These are phyloP conservation scores for Aaosphaeria pasadenensis DNA, from an alignment of 2,329 filamentous ascomycete species.

Conservation along the genomic window DNA sequence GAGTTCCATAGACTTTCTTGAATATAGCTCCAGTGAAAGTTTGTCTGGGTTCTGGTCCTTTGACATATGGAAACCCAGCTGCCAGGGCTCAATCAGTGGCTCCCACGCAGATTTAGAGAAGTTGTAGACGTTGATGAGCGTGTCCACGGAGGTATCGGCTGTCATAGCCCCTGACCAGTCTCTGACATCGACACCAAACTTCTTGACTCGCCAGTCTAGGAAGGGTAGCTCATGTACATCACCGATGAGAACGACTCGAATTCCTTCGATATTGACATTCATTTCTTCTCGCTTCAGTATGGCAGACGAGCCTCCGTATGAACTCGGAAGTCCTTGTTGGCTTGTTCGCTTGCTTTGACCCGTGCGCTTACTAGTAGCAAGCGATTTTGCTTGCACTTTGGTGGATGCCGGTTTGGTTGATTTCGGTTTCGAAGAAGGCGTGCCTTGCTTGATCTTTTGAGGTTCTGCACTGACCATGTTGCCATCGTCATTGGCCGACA, in stretches of 20 bases:
- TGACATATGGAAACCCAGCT: slow-evolving; percentile 84
- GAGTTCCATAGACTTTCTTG: slow-evolving; percentile 85
- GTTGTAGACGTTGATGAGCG: slow-evolving; percentile 96
- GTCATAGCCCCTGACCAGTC: slow-evolving; percentile 90
- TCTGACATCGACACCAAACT: slow-evolving; percentile 77
- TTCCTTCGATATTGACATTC: slow-evolving; percentile 79
- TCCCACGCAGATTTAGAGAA: slow-evolving; percentile 99
- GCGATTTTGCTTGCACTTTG: slow-evolving; percentile 45
- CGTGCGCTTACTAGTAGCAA: slow-evolving; percentile 41
- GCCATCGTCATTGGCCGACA: slow-evolving; percentile 59
- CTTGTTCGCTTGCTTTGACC: slow-evolving; percentile 56
- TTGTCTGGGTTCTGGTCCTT: slow-evolving; percentile 73
- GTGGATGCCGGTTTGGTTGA: slow-evolving; percentile 48
- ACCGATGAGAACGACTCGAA: slow-evolving; percentile 90
- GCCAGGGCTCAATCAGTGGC: slow-evolving; percentile 92
- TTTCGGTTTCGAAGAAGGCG: slow-evolving; percentile 46
- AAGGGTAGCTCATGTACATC: slow-evolving; percentile 95
- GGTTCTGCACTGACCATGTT: slow-evolving; percentile 50
- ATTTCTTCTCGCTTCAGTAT: slow-evolving; percentile 73
- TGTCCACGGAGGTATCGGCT: slow-evolving; percentile 85
- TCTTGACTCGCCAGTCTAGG: slow-evolving; percentile 88
- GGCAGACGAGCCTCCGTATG: slow-evolving; percentile 48
- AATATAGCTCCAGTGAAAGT: slow-evolving; percentile 80
- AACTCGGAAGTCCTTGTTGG: slow-evolving; percentile 41
- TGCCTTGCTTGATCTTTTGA: slow-evolving; percentile 54